Evolutionary conservation across 371 early-diverging fungal genomes (phyloP), one percentile per base, ranked within the genome.

Genomic region (Mortierella sp.): DNA sequence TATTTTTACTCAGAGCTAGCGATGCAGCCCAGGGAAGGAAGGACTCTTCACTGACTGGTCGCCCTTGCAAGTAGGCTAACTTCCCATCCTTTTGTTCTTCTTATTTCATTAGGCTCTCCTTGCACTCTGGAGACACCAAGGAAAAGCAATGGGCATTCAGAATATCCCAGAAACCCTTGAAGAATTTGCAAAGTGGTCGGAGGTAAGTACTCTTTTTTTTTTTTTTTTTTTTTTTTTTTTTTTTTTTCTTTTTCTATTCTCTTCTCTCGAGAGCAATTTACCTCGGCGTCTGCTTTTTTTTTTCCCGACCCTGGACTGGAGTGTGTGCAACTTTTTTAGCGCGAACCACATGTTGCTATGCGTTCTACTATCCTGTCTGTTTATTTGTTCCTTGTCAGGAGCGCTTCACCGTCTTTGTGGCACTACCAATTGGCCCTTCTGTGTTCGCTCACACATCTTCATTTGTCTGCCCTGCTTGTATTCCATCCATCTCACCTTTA

Each of bases 111-210:
- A 77, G 77, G 72, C 77, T 1, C 18, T 66, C 3, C 25, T 77
- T 7, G 72, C 66, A 45, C 62, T 82, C 0, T 89, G 88, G 88
- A 80, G 62, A 19, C 64, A 82, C 23, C 63, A 77, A 55, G 88
- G 88, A 0, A 50, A 61, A 14, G 62, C 69, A n/a, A 86, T 88
- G 89, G 73, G 81, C 7, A 87, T 89, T 37, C 74, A 85, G 61
- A 81, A 84, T 69, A 88, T 89, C 43, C 89, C 87, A 2, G 69
- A 72, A 12, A 81, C 86, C 7, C n/a, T 75, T 4, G 81, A 84
- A 23, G 85, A 79, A n/a, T 68, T 88, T 55, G 62, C 69, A 1
- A 64, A 45, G 12, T 84, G 86, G 62, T 63, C 81, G 53, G 73
- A 85, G 63, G 80, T 75, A 75, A 66, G 26, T 7, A 9, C 15